Evolutionary conservation across 345 rosid genomes (phyloP).

Genomic region (Isatis tinctoria): DNA sequence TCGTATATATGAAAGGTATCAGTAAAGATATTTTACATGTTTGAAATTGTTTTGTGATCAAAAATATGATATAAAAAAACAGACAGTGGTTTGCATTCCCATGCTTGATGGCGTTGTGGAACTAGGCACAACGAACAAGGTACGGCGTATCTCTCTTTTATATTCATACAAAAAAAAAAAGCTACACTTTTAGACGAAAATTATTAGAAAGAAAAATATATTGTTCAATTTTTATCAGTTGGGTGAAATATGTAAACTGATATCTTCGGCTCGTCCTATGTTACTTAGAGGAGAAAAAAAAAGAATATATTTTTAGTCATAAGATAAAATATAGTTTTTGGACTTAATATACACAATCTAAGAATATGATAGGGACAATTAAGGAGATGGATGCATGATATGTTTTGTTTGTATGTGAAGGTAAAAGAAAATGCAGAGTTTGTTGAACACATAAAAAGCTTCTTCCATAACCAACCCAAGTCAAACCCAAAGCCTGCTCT

Average conservation of each 20-base stretch:
- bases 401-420: constrained; percentile 28
- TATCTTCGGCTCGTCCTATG: not conserved
- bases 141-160: not conserved
- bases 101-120: constrained; percentile 87
- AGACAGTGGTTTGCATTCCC: constrained; percentile 96
- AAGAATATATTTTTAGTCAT: not conserved
- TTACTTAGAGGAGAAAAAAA: not conserved
- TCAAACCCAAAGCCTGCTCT: constrained; percentile 67
- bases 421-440: constrained; percentile 56
- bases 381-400: not conserved
- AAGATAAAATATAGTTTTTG: not conserved
- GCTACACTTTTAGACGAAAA: not conserved
- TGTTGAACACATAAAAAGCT: constrained; percentile 50
- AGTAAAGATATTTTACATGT: not conserved
- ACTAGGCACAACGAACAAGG: constrained; percentile 76
- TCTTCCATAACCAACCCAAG: constrained; percentile 46
- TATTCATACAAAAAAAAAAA: not conserved
- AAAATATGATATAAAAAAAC: constrained; percentile 13
- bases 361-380: not conserved
- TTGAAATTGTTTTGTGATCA: constrained; percentile 6
- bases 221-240: not conserved
- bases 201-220: not conserved
- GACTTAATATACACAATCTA: not conserved
- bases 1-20: not conserved
- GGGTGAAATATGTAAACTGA: not conserved